Percentiles rank a stretch among this genome's conserved stretches.
Evolutionary conservation across 2,329 filamentous ascomycete genomes (phyloP).

Genomic region (Cercospora sp.): DNA sequence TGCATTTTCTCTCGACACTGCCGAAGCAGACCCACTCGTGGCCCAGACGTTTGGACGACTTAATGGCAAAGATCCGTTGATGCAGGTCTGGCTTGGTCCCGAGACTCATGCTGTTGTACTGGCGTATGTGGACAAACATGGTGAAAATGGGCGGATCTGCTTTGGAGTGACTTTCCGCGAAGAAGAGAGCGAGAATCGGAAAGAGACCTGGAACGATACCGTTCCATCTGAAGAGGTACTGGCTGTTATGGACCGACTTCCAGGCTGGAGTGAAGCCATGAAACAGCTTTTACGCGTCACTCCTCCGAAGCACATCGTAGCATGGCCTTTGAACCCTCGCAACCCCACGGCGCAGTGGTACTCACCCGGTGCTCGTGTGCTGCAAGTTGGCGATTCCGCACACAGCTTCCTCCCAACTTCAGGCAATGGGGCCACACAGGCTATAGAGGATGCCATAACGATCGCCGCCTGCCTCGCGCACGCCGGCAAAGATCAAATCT

Average conservation of each 20-base stretch:
- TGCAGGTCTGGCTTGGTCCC: constrained; percentile 29
- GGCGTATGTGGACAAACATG: constrained; percentile 52
- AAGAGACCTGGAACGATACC: constrained; percentile 51
- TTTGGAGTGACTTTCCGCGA: constrained; percentile 56
- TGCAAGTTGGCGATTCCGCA: constrained; percentile 55
- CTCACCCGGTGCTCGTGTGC: constrained; percentile 50
- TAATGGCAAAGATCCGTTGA: constrained; percentile 20
- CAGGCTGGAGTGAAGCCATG: constrained; percentile 48
- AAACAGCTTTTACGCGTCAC: constrained; percentile 48
- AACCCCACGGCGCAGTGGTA: constrained; percentile 56
- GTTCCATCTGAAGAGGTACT: constrained; percentile 39
- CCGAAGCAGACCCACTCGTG: constrained; percentile 24
- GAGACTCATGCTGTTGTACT: constrained; percentile 31
- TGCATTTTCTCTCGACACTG: constrained; percentile 25
- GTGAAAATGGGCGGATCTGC: constrained; percentile 43
- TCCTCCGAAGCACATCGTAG: constrained; percentile 40
- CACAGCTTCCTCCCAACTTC: constrained; percentile 57
- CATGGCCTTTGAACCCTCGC: constrained; percentile 58
- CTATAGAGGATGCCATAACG: constrained; percentile 54
- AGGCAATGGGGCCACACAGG: constrained; percentile 56
- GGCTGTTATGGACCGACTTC: constrained; percentile 17
- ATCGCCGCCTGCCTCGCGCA: constrained; percentile 49
- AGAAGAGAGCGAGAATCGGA: constrained; percentile 17
- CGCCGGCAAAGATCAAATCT: constrained; percentile 45
- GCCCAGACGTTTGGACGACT: constrained; percentile 24